Conservation (phyloP, 192 early-diverging fungal species). For the Diversispora eburnea region DNA sequence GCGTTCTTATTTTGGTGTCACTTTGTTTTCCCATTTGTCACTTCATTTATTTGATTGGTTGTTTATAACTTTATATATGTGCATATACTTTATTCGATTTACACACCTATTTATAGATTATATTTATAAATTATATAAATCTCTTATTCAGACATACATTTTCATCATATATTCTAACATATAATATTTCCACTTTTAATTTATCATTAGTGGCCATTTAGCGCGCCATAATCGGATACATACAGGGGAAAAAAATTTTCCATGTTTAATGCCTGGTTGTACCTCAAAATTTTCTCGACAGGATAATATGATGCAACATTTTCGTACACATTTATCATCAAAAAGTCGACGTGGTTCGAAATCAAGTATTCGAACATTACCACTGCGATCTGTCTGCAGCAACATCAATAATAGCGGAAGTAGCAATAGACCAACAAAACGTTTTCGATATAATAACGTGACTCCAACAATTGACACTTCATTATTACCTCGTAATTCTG, state of each 20-base stretch:
- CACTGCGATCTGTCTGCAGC: not conserved
- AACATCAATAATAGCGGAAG: too few relatives aligned
- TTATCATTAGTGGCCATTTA: constrained; percentile 62
- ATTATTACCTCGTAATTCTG: too few relatives aligned
- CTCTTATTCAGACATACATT: not conserved
- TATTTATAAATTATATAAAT: not conserved
- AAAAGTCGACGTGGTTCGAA: constrained; percentile 53
- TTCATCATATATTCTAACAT: not conserved
- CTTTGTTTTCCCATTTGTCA: not conserved
- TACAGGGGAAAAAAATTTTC: constrained; percentile 78
- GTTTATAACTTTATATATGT: not conserved
- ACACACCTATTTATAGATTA: too few relatives aligned
- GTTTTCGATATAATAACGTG: too few relatives aligned
- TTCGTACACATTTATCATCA: constrained; percentile 72
- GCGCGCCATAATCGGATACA: constrained; percentile 80
- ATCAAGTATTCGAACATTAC: not conserved
- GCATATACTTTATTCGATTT: too few relatives aligned
- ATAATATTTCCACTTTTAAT: not conserved
- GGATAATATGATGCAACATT: constrained; percentile 88
- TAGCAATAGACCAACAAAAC: too few relatives aligned
- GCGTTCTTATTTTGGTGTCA: not conserved
- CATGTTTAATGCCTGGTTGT: constrained; percentile 66
- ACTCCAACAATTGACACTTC: too few relatives aligned
- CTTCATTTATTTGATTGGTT: not conserved
- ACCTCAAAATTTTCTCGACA: constrained; percentile 72